Conservation (phyloP, 345 rosid genomes). For the Salix caprea region DNA sequence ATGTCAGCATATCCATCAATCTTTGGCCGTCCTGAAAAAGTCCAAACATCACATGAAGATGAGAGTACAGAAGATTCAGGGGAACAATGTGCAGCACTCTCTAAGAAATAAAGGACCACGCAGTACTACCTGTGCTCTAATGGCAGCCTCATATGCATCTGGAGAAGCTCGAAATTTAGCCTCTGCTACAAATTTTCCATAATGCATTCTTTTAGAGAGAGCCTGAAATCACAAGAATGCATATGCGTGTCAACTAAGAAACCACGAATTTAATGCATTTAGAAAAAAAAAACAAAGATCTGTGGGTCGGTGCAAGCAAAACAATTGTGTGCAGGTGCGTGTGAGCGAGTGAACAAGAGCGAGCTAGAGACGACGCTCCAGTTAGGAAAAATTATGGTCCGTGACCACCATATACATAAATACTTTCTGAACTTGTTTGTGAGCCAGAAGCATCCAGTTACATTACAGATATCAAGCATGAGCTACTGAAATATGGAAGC, state of each 20-base stretch:
- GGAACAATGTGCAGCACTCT: neutral
- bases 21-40: conserved; percentile 44
- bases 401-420: neutral
- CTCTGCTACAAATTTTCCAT: conserved; percentile 92
- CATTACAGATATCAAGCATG: neutral
- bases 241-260: neutral
- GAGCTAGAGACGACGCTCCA: neutral
- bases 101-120: neutral
- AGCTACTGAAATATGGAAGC: neutral
- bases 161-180: conserved; percentile 76
- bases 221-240: conserved; percentile 39
- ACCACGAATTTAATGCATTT: neutral
- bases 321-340: too few species aligned
- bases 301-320: too few species aligned
- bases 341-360: too few species aligned
- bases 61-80: neutral
- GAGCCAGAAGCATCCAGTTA: neutral
- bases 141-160: conserved; percentile 55
- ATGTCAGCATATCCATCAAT: conserved; percentile 57
- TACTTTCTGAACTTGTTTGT: neutral
- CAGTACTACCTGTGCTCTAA: conserved; percentile 51
- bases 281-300: too few species aligned
- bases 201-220: conserved; percentile 89
- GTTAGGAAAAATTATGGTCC: neutral
- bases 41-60: conserved; percentile 1